Evolutionary conservation across 1,284 basidiomycete species (phyloP).

Genomic region (Kalmanozyma brasiliensis): DNA sequence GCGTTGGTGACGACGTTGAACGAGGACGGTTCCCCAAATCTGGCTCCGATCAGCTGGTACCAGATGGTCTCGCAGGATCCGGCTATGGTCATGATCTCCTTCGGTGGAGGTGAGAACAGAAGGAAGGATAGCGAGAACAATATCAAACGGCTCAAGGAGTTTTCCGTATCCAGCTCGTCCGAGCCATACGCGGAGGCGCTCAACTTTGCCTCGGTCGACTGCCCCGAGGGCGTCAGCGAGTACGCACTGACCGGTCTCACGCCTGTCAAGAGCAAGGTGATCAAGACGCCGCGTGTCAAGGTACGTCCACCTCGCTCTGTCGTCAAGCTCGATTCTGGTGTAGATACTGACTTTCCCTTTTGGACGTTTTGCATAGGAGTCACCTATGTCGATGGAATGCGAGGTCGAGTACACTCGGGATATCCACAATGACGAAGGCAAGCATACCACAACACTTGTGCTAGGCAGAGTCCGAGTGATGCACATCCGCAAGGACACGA

Average conservation of each 20-base stretch:
- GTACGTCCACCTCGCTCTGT: no score
- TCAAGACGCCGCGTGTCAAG: conserved; percentile 51
- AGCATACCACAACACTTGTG: conserved; percentile 56
- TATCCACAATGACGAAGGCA: conserved; percentile 44
- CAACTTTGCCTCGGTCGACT: conserved; percentile 59
- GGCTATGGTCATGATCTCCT: conserved; percentile 57
- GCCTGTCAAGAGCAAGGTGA: conserved; percentile 50
- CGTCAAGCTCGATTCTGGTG: no score
- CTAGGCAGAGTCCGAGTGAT: conserved; percentile 49
- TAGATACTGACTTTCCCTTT: background rate
- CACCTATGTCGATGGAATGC: conserved; percentile 59
- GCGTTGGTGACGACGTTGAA: conserved; percentile 56
- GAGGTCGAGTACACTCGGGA: conserved; percentile 49
- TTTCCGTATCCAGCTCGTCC: conserved; percentile 47
- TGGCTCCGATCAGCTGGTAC: conserved; percentile 58
- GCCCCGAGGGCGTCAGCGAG: conserved; percentile 48
- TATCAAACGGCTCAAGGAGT: conserved; percentile 48
- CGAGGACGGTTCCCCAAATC: conserved; percentile 45
- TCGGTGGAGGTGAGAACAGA: conserved; percentile 43
- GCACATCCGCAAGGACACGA: conserved; percentile 56
- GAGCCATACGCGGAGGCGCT: conserved; percentile 59
- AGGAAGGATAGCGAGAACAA: conserved; percentile 58
- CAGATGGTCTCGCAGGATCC: conserved; percentile 61
- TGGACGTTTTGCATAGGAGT: conserved; percentile 22
- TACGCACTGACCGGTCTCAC: conserved; percentile 55